Conservation (phyloP, 768 basidiomycete genomes). For the Filobasidium wieringae region DNA sequence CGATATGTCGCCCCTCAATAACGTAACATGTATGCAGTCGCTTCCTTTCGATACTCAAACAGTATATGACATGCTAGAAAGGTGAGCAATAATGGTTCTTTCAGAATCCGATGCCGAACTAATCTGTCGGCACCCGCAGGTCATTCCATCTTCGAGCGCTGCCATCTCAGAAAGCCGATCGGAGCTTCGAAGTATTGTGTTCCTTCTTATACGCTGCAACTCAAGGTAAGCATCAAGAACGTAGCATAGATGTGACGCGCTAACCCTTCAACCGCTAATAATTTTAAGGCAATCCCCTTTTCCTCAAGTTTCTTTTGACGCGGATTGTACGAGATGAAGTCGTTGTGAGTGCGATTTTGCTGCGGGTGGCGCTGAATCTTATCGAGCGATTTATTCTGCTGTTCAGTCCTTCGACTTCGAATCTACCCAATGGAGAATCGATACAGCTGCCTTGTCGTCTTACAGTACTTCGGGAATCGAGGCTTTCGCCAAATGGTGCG, state of each 20-base stretch:
- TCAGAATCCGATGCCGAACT: background rate
- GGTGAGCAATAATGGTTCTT: background rate
- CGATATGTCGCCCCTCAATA: background rate
- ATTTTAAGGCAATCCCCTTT: conserved; percentile 15
- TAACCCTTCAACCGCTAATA: background rate
- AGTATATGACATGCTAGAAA: background rate
- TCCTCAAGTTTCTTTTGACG: conserved; percentile 7
- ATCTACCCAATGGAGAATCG: conserved; percentile 3
- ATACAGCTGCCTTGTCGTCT: background rate
- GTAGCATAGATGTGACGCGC: background rate
- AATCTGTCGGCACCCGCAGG: background rate
- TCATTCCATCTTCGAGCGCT: conserved; percentile 5
- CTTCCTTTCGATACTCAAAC: background rate
- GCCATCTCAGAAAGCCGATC: background rate
- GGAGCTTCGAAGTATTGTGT: conserved; percentile 3
- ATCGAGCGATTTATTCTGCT: background rate
- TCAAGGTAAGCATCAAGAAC: conserved; percentile 15
- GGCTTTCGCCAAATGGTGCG: conserved; percentile 1
- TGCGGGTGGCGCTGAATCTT: background rate
- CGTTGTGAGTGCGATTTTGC: background rate
- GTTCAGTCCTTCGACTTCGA: conserved; percentile 12
- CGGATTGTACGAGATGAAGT: conserved; percentile 2
- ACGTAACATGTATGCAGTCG: background rate
- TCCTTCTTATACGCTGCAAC: conserved; percentile 20
- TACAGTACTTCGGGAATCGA: conserved; percentile 9